These are phyloP conservation scores for Leishmania mexicana DNA, from an alignment of 208 protist genomes.

Conservation along the genomic window DNA sequence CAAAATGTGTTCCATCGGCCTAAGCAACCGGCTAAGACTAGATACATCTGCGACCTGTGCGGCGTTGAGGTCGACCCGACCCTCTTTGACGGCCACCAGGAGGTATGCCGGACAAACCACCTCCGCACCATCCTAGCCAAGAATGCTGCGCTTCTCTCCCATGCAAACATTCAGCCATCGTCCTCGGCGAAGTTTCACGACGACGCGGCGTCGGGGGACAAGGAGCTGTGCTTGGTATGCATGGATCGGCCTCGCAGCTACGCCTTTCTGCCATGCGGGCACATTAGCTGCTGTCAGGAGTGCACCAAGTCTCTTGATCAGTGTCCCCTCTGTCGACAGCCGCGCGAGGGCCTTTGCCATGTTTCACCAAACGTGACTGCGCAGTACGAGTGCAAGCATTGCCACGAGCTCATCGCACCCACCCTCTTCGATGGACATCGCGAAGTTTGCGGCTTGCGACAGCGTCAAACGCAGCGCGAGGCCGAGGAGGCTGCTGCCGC, in stretches of 20 bases:
- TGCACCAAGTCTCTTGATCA: constrained; percentile 59
- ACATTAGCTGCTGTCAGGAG: constrained; percentile 69
- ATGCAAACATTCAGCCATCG: constrained; percentile 17
- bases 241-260: constrained; percentile 49
- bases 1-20: not conserved
- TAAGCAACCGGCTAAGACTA: not conserved
- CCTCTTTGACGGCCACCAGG: constrained; percentile 64
- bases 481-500: constrained; percentile 12
- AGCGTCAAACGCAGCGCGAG: constrained; percentile 36
- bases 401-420: constrained; percentile 61
- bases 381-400: constrained; percentile 80
- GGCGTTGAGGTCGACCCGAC: constrained; percentile 42
- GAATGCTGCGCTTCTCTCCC: constrained; percentile 24
- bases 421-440: constrained; percentile 83
- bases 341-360: constrained; percentile 55
- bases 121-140: constrained; percentile 24
- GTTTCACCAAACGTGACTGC: constrained; percentile 45
- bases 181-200: constrained; percentile 21
- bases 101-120: constrained; percentile 52
- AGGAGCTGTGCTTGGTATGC: constrained; percentile 83
- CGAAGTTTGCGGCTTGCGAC: constrained; percentile 76
- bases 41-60: constrained; percentile 48
- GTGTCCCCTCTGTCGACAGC: constrained; percentile 82
- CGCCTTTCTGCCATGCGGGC: constrained; percentile 90
- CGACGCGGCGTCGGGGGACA: constrained; percentile 27